These are phyloP conservation scores for Halophytophthora polymorphica DNA, from an alignment of 352 stramenopile species.

Conservation along the genomic window DNA sequence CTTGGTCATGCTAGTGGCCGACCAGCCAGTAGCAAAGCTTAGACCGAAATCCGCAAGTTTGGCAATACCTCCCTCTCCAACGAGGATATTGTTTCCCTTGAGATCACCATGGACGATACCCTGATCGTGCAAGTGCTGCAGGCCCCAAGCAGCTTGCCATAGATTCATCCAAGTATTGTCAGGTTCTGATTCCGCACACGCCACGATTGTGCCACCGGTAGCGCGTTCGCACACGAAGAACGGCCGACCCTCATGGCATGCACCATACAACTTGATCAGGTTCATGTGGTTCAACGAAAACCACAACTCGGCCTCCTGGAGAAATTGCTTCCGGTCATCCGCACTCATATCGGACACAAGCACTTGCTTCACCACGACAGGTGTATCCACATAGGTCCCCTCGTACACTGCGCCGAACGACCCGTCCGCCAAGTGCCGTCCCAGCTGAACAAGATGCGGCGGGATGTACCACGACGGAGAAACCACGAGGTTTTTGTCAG, in stretches of 20 bases:
- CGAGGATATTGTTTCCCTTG: constrained; percentile 29
- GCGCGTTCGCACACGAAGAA: too few species aligned
- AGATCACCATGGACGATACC: too few species aligned
- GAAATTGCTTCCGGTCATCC: constrained; percentile 6
- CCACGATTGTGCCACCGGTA: background rate
- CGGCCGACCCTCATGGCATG: too few species aligned
- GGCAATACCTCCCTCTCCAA: constrained; percentile 18
- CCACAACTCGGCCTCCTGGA: constrained; percentile 16
- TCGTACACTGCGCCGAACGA: too few species aligned
- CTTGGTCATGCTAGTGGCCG: background rate
- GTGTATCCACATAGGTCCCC: too few species aligned
- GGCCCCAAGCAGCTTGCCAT: constrained; percentile 9
- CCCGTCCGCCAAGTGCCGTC: constrained; percentile 9
- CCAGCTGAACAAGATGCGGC: constrained; percentile 15
- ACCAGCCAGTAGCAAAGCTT: constrained; percentile 10
- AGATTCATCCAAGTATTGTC: constrained; percentile 3
- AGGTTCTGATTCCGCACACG: background rate
- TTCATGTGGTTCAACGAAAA: too few species aligned
- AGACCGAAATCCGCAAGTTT: constrained; percentile 22
- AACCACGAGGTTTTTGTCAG: background rate
- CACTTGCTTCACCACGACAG: constrained; percentile 18
- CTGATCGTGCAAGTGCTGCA: constrained; percentile 23
- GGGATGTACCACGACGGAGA: constrained; percentile 19
- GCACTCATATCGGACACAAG: background rate
- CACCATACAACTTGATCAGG: too few species aligned